Percentiles rank a stretch among this genome's conserved stretches.
These are phyloP conservation scores for Eimeria acervulina DNA, from an alignment of 169 alveolate genomes.

Conservation along the genomic window DNA sequence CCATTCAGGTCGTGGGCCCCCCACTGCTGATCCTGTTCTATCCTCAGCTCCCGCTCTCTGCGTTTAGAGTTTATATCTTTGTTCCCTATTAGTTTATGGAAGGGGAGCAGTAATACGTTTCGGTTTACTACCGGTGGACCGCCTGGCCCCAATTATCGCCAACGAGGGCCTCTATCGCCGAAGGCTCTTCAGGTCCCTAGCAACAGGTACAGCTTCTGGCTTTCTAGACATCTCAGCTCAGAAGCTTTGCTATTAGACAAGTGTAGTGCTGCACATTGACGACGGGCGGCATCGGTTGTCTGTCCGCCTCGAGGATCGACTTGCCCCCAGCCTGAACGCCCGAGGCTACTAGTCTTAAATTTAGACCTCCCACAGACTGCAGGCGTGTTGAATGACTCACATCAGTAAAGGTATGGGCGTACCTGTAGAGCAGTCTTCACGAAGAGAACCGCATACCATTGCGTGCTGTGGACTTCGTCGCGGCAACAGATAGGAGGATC, in stretches of 20 bases:
- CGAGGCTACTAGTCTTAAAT: not conserved
- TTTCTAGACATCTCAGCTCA: not conserved
- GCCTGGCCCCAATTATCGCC: slow-evolving; percentile 34
- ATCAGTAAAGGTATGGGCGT: not conserved
- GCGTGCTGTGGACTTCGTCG: not conserved
- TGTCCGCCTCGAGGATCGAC: slow-evolving; percentile 25
- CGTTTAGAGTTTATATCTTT: not conserved
- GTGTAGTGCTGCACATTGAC: not conserved
- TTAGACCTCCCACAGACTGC: slow-evolving; percentile 15
- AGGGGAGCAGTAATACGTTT: not conserved
- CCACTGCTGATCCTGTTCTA: slow-evolving; percentile 28
- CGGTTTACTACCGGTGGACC: slow-evolving; percentile 32
- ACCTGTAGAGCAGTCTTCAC: not conserved
- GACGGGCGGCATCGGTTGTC: not conserved
- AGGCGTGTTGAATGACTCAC: not conserved
- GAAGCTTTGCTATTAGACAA: not conserved
- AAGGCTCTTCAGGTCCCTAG: slow-evolving; percentile 24
- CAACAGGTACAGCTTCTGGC: not conserved
- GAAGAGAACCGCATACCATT: not conserved
- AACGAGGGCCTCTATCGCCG: not conserved
- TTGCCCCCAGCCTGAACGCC: not conserved
- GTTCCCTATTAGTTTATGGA: not conserved
- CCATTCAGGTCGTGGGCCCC: slow-evolving; percentile 24
- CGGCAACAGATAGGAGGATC: not conserved
- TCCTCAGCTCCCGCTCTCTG: not conserved